Evolutionary conservation across 1,284 basidiomycete genomes (phyloP).

Genomic region (Abortiporus biennis): DNA sequence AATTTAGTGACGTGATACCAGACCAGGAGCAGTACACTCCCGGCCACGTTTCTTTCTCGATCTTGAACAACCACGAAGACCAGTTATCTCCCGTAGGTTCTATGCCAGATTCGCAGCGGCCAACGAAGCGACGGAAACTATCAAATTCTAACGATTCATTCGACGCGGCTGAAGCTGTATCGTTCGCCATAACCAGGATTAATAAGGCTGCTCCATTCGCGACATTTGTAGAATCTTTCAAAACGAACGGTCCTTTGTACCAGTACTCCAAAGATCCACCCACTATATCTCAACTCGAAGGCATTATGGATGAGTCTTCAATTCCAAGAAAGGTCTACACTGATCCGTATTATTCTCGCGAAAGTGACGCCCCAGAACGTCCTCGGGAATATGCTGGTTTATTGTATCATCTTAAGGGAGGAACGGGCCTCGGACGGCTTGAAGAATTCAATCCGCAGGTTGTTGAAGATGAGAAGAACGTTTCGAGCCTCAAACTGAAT

Average conservation of each 20-base stretch:
- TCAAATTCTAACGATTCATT: no score
- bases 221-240: neutral
- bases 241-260: slow-evolving; percentile 24
- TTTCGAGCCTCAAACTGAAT: neutral
- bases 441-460: slow-evolving; percentile 42
- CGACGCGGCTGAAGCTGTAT: no score
- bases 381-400: slow-evolving; percentile 80
- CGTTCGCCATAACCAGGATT: no score
- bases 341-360: slow-evolving; percentile 75
- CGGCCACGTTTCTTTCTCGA: no score
- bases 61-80: no score
- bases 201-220: no score
- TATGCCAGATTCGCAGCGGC: no score
- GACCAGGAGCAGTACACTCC: no score
- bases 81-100: no score
- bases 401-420: slow-evolving; percentile 64
- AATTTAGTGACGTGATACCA: no score
- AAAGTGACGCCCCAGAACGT: slow-evolving; percentile 62
- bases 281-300: slow-evolving; percentile 41
- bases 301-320: slow-evolving; percentile 43
- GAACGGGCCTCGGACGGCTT: slow-evolving; percentile 42
- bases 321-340: slow-evolving; percentile 66
- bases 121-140: no score
- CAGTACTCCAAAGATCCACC: slow-evolving; percentile 55
- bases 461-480: slow-evolving; percentile 3